Percentiles rank a stretch among this genome's conserved stretches.
Conservation (phyloP, 108 stramenopile genomes). For the Fragilariopsis cylindrus region DNA sequence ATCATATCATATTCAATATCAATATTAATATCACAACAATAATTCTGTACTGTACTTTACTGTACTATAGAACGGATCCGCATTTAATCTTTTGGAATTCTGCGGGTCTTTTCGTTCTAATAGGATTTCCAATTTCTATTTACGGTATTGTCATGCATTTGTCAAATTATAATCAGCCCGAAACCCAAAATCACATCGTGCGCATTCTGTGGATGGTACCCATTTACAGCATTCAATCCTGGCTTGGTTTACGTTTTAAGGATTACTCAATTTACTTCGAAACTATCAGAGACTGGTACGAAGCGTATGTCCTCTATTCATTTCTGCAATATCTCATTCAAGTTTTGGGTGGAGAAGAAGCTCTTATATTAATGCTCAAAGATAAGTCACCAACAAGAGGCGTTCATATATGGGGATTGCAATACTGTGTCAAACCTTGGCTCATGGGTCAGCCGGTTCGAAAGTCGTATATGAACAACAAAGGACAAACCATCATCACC, state of each 20-base stretch:
- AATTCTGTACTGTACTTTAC: too few relatives aligned
- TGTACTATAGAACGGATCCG: constrained; percentile 57
- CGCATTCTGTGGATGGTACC: constrained; percentile 94
- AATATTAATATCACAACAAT: too few relatives aligned
- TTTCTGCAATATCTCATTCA: constrained; percentile 93
- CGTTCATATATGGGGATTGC: constrained; percentile 83
- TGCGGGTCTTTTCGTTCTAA: constrained; percentile 85
- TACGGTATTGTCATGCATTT: constrained; percentile 84
- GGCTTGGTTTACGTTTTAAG: constrained; percentile 89
- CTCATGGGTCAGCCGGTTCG: constrained; percentile 89
- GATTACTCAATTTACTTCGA: constrained; percentile 84
- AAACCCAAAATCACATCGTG: constrained; percentile 83
- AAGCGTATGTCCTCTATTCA: constrained; percentile 91
- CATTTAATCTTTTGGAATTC: constrained; percentile 91
- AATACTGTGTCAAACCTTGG: constrained; percentile 88
- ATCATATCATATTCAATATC: background rate
- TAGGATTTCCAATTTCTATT: constrained; percentile 89
- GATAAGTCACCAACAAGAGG: constrained; percentile 88
- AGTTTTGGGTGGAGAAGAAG: constrained; percentile 90
- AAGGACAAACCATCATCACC: background rate
- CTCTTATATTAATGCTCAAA: constrained; percentile 81
- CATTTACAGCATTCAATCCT: constrained; percentile 88
- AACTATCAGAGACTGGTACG: constrained; percentile 80
- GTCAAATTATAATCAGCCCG: constrained; percentile 89
- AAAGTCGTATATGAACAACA: constrained; percentile 24